Base-by-base conservation (phyloP, 257 asterid species). In the Salvia splendens region DNA sequence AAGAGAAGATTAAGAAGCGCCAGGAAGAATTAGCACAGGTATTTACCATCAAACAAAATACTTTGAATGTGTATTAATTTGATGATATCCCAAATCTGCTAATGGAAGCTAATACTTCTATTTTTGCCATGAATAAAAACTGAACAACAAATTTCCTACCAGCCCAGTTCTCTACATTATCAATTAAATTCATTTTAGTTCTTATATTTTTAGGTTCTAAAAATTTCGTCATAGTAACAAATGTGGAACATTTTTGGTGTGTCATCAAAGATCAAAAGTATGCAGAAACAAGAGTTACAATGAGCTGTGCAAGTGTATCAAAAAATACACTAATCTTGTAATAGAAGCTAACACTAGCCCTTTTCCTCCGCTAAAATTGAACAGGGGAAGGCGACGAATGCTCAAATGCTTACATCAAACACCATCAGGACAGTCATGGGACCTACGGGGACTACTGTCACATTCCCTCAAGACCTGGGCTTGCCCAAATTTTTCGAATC, bases 11-110 rank as follows among this genome's bases (percentile, higher is more conserved):
- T 8, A 93, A 84, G 96, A 90, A 86, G 84, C 95, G 96, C 4
- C 99, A 75, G 65, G 97, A 88, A 84, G 97, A 89, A 83, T 36
- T 88, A 78, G 97, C 97, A 48, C 96, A 88, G 95, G 98, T 89
- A 86, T 20, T 55, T 17, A 48, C 33, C 38, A 33, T 40, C 12
- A 14, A 69, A 30, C 10, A 2, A 2, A 2, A 5, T 60, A 24
- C 30, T 24, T 24, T 24, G 30, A 24, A 24, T 24, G 30, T 24
- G 30, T 24, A 24, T 24, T 24, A 24, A 24, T 24, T 24, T 24
- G 30, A 64, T 24, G 46, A n/a, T 35, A 30, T 42, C 42, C 14
- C 7, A 30, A 12, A 14, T 17, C 7, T 47, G 72, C 38, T 57
- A 63, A 24, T 12, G 59, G 61, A 74, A 51, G 56, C 28, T 36